phyloP scores from a whole-genome alignment of 805 yeast species.

The Candida saitoana region DNA sequence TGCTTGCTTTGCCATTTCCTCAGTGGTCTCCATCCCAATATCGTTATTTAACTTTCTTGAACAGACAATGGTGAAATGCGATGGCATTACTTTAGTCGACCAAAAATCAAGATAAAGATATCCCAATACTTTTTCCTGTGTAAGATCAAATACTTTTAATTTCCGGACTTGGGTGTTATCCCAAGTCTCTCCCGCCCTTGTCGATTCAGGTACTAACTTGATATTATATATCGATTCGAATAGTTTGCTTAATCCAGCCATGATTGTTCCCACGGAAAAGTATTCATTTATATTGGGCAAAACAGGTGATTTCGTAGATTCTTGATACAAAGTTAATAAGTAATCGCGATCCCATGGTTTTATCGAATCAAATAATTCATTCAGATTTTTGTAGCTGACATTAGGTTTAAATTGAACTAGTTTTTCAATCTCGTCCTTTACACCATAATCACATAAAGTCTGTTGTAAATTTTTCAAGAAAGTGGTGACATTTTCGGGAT shows the following conservation, averaged over 20 bases:
- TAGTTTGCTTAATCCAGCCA: slow-evolving; percentile 74
- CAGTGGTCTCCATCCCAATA: slow-evolving; percentile 26
- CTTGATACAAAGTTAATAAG: slow-evolving; percentile 23
- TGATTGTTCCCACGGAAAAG: slow-evolving; percentile 80
- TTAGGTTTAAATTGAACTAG: slow-evolving; percentile 32
- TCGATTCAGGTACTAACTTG: slow-evolving; percentile 60
- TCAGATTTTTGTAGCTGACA: slow-evolving; percentile 13
- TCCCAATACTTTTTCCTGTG: slow-evolving; percentile 58
- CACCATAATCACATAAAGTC: slow-evolving; percentile 43
- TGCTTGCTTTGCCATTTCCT: slow-evolving; percentile 20
- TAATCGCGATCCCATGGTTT: slow-evolving; percentile 94
- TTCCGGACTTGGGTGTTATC: slow-evolving; percentile 71
- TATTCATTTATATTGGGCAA: slow-evolving; percentile 56
- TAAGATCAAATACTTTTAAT: slow-evolving; percentile 63
- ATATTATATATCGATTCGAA: slow-evolving; percentile 75
- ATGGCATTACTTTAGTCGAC: slow-evolving; percentile 76
- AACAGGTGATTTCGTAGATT: slow-evolving; percentile 21
- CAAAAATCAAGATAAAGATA: slow-evolving; percentile 84
- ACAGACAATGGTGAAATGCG: slow-evolving; percentile 94
- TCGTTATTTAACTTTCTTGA: slow-evolving; percentile 71
- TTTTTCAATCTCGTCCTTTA: slow-evolving; percentile 53
- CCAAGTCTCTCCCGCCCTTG: slow-evolving; percentile 81
- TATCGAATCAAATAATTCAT: slow-evolving; percentile 44
- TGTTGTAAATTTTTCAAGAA: slow-evolving; percentile 61
- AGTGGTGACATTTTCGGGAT: slow-evolving; percentile 67